A percentile compares a stretch with the other conserved stretches of the same genome.
Evolutionary conservation across 2,329 filamentous ascomycete species (phyloP).

Genomic region (Exophiala spinifera): DNA sequence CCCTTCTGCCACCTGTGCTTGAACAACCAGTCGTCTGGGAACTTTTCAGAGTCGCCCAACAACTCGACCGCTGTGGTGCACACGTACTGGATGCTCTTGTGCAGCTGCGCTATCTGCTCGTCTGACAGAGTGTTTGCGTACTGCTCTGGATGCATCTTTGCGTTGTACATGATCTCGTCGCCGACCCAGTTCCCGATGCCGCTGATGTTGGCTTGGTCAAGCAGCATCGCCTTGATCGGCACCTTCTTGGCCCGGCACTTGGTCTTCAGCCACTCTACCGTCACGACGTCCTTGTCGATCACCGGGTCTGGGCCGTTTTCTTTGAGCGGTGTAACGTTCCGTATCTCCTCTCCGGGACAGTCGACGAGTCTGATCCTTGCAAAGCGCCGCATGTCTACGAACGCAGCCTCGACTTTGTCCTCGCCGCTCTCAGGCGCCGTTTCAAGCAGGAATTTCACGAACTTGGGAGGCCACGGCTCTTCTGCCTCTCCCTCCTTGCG

Average conservation of each 20-base stretch:
- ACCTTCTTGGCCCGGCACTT: constrained; percentile 75
- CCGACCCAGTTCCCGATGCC: constrained; percentile 98
- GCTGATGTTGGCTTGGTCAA: constrained; percentile 84
- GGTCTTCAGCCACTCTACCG: constrained; percentile 67
- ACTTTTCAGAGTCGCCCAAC: constrained; percentile 76
- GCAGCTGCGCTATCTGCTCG: constrained; percentile 67
- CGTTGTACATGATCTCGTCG: constrained; percentile 89
- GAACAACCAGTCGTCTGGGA: constrained; percentile 86
- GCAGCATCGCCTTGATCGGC: constrained; percentile 80
- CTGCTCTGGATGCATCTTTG: constrained; percentile 85
- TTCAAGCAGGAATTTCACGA: constrained; percentile 79
- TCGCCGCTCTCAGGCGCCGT: constrained; percentile 53
- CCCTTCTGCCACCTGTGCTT: constrained; percentile 86
- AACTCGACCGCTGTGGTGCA: constrained; percentile 75
- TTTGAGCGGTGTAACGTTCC: constrained; percentile 72
- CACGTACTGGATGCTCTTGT: constrained; percentile 71
- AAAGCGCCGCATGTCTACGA: constrained; percentile 78
- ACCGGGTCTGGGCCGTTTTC: constrained; percentile 95
- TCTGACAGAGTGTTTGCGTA: constrained; percentile 79
- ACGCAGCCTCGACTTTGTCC: constrained; percentile 67
- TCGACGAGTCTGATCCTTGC: constrained; percentile 78
- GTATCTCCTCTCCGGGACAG: constrained; percentile 71
- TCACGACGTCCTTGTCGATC: constrained; percentile 72
- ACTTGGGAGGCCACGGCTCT: constrained; percentile 80
- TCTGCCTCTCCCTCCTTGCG: constrained; percentile 52